Base-by-base conservation (phyloP, 139 green algal species). In the Picochlorum sp. region DNA sequence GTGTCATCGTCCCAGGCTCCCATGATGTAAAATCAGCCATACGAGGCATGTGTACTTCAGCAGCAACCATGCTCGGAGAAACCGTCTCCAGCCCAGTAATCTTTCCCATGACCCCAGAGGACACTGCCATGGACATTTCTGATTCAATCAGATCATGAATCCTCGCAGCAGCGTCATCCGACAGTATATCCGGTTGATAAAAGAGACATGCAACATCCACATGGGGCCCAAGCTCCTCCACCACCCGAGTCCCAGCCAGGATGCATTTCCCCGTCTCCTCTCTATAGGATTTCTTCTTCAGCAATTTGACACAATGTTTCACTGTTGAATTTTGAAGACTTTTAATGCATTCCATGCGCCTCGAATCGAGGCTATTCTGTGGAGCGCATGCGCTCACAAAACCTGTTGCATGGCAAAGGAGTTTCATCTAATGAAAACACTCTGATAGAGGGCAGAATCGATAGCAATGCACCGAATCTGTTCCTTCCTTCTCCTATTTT, bases 281-380 rank as follows among this genome's bases (percentile, higher is more conserved):
- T 1, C 85, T 65, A 65, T 88, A 87, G 2, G 56, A 28, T 9
- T 23, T 60, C 9, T 34, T 74, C 3, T 60, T 75, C 3, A 83
- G 69, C 58, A 92, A 68, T 62, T 77, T 79, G 6, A 84, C 72
- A 34, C 72, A 85, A 66, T 92, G 85, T 73, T 90, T 92, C 9
- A 92, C 82, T 80, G 67, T 54, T 61, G 34, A 34, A 30, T 37
- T 37, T 14, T 28, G 9, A 49, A 26, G 34, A 41, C 34, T 41
- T 41, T 41, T 41, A 41, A 41, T 41, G 34, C 34, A 41, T 58
- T 23, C 20, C 13, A 23, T 62, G 7, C 16, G 10, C 20, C 56
- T 57, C 7, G n/a, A 30, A 30, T 30, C 28, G 28, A 30, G 56
- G 13, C 50, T 41, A 41, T 41, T 11, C 8, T 41, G 34, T 41